phyloP scores from a whole-genome alignment of 2,329 filamentous ascomycete genomes.

The Paracorniculantispora psalliotae region DNA sequence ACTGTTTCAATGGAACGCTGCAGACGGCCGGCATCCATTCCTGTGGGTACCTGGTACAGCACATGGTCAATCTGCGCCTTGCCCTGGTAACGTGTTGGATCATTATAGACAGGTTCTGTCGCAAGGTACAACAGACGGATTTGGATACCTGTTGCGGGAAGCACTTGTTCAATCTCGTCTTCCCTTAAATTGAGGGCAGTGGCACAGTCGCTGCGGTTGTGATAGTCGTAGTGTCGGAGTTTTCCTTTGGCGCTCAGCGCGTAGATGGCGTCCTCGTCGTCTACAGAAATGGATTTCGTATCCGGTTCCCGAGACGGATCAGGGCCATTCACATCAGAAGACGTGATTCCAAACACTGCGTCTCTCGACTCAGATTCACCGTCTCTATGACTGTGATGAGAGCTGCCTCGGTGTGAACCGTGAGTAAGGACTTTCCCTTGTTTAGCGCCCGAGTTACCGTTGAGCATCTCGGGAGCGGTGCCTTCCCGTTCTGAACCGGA shows the following conservation, averaged over 20 bases:
- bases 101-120: neutral
- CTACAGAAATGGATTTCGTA: neutral
- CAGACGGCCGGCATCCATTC: conserved; percentile 8
- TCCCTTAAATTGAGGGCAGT: neutral
- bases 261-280: conserved; percentile 7
- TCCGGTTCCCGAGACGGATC: neutral
- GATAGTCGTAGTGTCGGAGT: conserved; percentile 8
- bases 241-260: neutral
- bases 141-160: conserved; percentile 1
- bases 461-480: too few species aligned
- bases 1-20: conserved; percentile 13
- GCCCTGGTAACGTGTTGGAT: conserved; percentile 12
- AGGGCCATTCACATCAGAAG: neutral
- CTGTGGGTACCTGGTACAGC: conserved; percentile 6
- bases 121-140: neutral
- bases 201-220: neutral
- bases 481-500: neutral
- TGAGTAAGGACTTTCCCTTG: too few species aligned
- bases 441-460: too few species aligned
- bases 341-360: neutral
- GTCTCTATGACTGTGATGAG: neutral
- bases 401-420: neutral
- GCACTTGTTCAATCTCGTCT: conserved; percentile 3
- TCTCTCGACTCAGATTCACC: neutral
- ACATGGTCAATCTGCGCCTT: conserved; percentile 11